These are phyloP conservation scores for Cyberlindnera xylosilytica DNA, from an alignment of 805 yeast species.

Conservation along the genomic window DNA sequence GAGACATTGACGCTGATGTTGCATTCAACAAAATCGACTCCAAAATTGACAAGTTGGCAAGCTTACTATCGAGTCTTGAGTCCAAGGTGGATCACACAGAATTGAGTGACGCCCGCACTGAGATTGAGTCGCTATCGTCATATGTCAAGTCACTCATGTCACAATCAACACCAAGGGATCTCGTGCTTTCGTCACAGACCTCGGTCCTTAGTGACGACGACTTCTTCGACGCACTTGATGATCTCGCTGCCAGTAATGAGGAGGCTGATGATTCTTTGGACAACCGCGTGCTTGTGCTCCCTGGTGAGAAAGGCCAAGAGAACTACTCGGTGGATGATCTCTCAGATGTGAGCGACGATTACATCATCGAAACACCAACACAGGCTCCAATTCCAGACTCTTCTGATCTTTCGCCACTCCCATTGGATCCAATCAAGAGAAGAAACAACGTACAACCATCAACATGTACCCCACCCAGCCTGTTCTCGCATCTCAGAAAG, in stretches of 20 bases:
- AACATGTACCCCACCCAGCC: slow-evolving; percentile 72
- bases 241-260: slow-evolving; percentile 8
- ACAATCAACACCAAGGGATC: slow-evolving; percentile 3
- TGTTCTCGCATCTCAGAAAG: slow-evolving; percentile 75
- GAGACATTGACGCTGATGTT: background rate
- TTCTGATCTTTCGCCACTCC: slow-evolving; percentile 64
- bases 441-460: slow-evolving; percentile 58
- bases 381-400: background rate
- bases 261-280: slow-evolving; percentile 36
- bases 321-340: slow-evolving; percentile 23
- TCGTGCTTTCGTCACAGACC: slow-evolving; percentile 20
- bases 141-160: slow-evolving; percentile 12
- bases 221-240: slow-evolving; percentile 55
- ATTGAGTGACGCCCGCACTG: slow-evolving; percentile 1
- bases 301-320: slow-evolving; percentile 12
- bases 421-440: slow-evolving; percentile 42
- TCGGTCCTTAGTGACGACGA: slow-evolving; percentile 45
- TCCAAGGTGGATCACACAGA: background rate
- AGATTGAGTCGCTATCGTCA: slow-evolving; percentile 7
- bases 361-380: slow-evolving; percentile 4
- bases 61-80: background rate
- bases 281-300: slow-evolving; percentile 22
- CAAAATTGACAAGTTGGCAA: slow-evolving; percentile 6
- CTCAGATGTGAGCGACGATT: slow-evolving; percentile 25
- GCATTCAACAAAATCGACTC: slow-evolving; percentile 3